Conservation (phyloP, 768 basidiomycete species). For the Paxillus involutus region DNA sequence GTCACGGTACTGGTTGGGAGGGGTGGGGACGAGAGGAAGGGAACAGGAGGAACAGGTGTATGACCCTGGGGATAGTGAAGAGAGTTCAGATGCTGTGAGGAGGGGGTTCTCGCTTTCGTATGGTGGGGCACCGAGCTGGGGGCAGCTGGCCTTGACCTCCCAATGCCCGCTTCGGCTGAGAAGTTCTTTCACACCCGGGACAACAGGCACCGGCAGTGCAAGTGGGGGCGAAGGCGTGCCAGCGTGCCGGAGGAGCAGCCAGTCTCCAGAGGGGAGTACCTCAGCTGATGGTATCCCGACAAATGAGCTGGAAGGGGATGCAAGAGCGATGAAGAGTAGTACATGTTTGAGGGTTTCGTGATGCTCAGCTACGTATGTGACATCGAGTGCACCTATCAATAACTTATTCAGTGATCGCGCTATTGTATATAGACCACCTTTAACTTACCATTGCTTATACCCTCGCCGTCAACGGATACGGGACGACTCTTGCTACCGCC, state of each 20-base stretch:
- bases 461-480: slow-evolving; percentile 10
- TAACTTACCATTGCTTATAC: slow-evolving; percentile 16
- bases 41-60: slow-evolving; percentile 84
- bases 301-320: slow-evolving; percentile 5
- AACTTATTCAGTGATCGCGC: neutral
- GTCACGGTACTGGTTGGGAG: slow-evolving; percentile 67
- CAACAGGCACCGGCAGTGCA: slow-evolving; percentile 53
- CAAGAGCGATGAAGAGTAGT: slow-evolving; percentile 62
- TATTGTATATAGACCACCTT: neutral
- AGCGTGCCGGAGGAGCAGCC: slow-evolving; percentile 62
- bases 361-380: slow-evolving; percentile 69
- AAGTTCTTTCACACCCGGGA: slow-evolving; percentile 62
- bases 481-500: slow-evolving; percentile 22
- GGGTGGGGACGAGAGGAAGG: slow-evolving; percentile 59
- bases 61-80: slow-evolving; percentile 50
- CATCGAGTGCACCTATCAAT: slow-evolving; percentile 32
- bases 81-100: slow-evolving; percentile 70
- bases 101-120: slow-evolving; percentile 39
- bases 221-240: slow-evolving; percentile 57
- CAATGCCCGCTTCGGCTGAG: slow-evolving; percentile 56
- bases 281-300: slow-evolving; percentile 57
- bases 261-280: slow-evolving; percentile 56
- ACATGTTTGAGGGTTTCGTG: slow-evolving; percentile 85
- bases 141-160: slow-evolving; percentile 63
- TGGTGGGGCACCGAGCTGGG: slow-evolving; percentile 23